These are phyloP conservation scores for Lentinula lateritia DNA, from an alignment of 768 basidiomycete species.

Conservation along the genomic window DNA sequence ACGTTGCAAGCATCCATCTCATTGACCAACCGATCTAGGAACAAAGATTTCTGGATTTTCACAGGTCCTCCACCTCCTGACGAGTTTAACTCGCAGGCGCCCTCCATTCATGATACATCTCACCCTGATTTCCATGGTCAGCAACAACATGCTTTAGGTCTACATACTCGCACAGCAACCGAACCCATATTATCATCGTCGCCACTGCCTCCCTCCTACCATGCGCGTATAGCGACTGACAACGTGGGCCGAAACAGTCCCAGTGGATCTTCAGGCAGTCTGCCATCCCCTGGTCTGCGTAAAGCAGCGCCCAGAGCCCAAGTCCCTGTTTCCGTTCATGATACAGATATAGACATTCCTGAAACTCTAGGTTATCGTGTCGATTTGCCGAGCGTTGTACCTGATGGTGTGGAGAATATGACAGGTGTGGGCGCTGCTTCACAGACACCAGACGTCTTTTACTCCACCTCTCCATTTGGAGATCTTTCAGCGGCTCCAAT, in stretches of 20 bases:
- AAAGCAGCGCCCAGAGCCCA: constrained; percentile 64
- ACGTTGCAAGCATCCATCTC: constrained; percentile 65
- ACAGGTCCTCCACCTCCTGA: constrained; percentile 42
- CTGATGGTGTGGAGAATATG: constrained; percentile 52
- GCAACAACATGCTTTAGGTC: constrained; percentile 14
- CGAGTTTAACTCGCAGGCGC: constrained; percentile 26
- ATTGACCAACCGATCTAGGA: constrained; percentile 64
- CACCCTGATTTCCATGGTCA: constrained; percentile 6
- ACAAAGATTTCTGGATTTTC: constrained; percentile 78
- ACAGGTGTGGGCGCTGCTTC: constrained; percentile 53
- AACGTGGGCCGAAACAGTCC: background rate
- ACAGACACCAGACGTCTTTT: constrained; percentile 23
- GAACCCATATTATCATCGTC: constrained; percentile 19
- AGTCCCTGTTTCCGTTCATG: constrained; percentile 53
- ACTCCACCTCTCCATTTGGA: constrained; percentile 25
- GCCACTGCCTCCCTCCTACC: constrained; percentile 17
- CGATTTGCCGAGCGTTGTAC: constrained; percentile 49
- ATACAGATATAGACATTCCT: constrained; percentile 19
- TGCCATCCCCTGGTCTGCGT: constrained; percentile 38
- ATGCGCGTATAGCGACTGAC: constrained; percentile 30
- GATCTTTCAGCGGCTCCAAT: background rate
- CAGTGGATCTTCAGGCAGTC: constrained; percentile 10
- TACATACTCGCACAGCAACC: constrained; percentile 32
- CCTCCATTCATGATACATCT: constrained; percentile 20
- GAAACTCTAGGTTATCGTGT: constrained; percentile 26